Base-by-base conservation (phyloP, 768 basidiomycete genomes). In the Tricholoma bakamatsutake region DNA sequence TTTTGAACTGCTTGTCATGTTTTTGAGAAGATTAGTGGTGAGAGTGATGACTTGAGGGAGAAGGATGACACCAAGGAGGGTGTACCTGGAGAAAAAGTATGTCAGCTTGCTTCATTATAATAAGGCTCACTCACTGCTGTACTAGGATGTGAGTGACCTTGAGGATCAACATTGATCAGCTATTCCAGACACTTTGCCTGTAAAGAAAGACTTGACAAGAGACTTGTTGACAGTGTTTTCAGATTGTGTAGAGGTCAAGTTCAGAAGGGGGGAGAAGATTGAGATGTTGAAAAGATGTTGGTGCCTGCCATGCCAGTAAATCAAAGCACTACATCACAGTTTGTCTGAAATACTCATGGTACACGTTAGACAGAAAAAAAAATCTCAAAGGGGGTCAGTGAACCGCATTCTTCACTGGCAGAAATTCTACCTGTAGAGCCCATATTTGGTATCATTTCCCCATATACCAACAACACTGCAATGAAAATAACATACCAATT, bases 391-490 rank as follows among this genome's bases (percentile, higher is more conserved):
- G 28, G 4, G 45, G 45, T 15, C 6, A 46, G 15, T 9, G 31
- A 33, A 50, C 5, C 3, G 49, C 30, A 17, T 61, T 61, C 52
- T 51, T 53, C 37, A 59, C 49, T 35, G 58, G 60, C 7, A 43
- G 55, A 9, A 61, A 61, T 48, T 56, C 55, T 10, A 49, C 48
- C 4, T 61, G 59, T 49, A 31, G 43, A 9, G 17, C 21, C 5
- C 55, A 61, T 48, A 61, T 61, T 8, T 34, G 48, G 34, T 56
- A 62, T 27, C 59, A 62, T 53, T 62, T 55, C 55, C 7, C 7
- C 7, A 37, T 37, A 10, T 37, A 37, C 13, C 7, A 37, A 13
- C 9, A 37, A 37, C 13, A 13, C 7, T 37, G 61, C 53, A 39
- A 57, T 27, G 54, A 50, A 34, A 52, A 11, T 21, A 55, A 55